A percentile compares a stretch with the other conserved stretches of the same genome.
Evolutionary conservation across 805 yeast genomes (phyloP).

Genomic region (Barnettozyma botsteinii): DNA sequence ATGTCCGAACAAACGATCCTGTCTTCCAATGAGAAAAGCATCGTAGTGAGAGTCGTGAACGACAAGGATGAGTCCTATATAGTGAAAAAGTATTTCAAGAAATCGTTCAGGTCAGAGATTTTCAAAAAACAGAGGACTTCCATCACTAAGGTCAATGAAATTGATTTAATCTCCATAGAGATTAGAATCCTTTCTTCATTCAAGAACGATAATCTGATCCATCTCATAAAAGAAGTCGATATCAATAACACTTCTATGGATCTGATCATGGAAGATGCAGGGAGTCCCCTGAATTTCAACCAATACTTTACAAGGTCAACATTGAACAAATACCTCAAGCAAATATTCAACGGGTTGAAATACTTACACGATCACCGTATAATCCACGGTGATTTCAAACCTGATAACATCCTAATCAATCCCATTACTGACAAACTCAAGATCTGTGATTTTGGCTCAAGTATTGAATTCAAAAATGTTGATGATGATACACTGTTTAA

Average conservation of each 20-base stretch:
- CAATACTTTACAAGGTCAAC: slow-evolving; percentile 41
- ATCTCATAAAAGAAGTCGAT: neutral
- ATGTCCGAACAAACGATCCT: neutral
- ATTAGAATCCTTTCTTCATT: neutral
- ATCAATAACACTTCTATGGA: slow-evolving; percentile 2
- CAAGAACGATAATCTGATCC: neutral
- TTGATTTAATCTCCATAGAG: slow-evolving; percentile 27
- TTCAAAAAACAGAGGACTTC: slow-evolving; percentile 1
- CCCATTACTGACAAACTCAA: slow-evolving; percentile 50
- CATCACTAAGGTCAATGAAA: neutral
- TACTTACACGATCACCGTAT: slow-evolving; percentile 53
- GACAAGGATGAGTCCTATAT: neutral
- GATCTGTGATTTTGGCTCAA: slow-evolving; percentile 63
- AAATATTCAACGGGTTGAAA: slow-evolving; percentile 49
- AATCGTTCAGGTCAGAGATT: slow-evolving; percentile 5
- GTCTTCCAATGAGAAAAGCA: neutral
- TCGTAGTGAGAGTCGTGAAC: neutral
- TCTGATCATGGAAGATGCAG: slow-evolving; percentile 8
- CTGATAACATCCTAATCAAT: slow-evolving; percentile 56
- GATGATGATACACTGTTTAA: neutral
- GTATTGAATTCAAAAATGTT: slow-evolving; percentile 33
- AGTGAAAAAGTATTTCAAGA: slow-evolving; percentile 8
- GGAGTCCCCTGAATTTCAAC: slow-evolving; percentile 30
- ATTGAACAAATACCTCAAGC: slow-evolving; percentile 32
- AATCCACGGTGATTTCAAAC: slow-evolving; percentile 60